Percentiles rank a stretch among this genome's conserved stretches.
Conservation (phyloP, 306 rosid species). For the Casuarina equisetifolia region DNA sequence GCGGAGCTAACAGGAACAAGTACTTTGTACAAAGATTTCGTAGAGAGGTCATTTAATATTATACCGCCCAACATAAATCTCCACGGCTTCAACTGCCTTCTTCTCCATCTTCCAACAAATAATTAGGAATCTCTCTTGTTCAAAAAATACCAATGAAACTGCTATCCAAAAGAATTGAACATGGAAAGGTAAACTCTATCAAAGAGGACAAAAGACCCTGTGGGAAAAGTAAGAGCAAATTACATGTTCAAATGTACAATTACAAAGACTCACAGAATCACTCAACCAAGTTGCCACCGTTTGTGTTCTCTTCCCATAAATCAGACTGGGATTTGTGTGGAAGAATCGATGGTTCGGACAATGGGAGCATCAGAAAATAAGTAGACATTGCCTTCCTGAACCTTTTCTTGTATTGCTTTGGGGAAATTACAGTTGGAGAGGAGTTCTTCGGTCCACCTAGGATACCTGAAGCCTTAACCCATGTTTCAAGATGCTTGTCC, state of each 20-base stretch:
- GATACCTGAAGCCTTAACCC: slow-evolving; percentile 96
- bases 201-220: slow-evolving; percentile 12
- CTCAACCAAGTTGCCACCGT: slow-evolving; percentile 45
- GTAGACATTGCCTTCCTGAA: slow-evolving; percentile 97
- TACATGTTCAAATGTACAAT: slow-evolving; percentile 38
- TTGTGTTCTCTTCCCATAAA: slow-evolving; percentile 53
- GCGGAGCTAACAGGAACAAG: slow-evolving; percentile 38
- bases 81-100: slow-evolving; percentile 50
- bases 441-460: slow-evolving; percentile 94
- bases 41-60: slow-evolving; percentile 66
- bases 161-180: slow-evolving; percentile 41
- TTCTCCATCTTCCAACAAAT: slow-evolving; percentile 47
- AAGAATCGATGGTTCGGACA: slow-evolving; percentile 64
- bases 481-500: slow-evolving; percentile 99
- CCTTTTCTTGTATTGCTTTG: slow-evolving; percentile 90
- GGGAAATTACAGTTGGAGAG: slow-evolving; percentile 90
- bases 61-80: slow-evolving; percentile 50
- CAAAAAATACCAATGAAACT: slow-evolving; percentile 39
- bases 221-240: slow-evolving; percentile 37
- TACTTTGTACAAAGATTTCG: slow-evolving; percentile 60
- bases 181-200: slow-evolving; percentile 16
- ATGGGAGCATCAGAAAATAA: slow-evolving; percentile 95
- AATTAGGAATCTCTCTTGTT: slow-evolving; percentile 35
- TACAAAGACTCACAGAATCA: slow-evolving; percentile 42
- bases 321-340: slow-evolving; percentile 73